A percentile compares a stretch with the other conserved stretches of the same genome.
Evolutionary conservation across 345 rosid genomes (phyloP).

Genomic region (Mangifera indica): DNA sequence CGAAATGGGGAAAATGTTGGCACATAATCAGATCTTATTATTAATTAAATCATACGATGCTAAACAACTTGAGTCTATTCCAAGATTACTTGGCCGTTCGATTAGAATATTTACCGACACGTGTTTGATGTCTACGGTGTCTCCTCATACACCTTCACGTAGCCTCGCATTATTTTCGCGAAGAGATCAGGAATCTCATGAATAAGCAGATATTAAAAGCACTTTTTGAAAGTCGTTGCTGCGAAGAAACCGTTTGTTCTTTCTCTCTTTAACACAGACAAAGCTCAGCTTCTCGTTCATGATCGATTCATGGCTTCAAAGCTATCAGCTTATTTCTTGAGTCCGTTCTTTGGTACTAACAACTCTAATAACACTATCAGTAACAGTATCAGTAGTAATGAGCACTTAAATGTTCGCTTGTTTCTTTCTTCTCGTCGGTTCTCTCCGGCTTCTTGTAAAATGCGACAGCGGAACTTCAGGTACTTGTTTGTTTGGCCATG

Average conservation of each 20-base stretch:
- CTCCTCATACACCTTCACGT: neutral
- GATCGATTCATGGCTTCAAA: constrained; percentile 48
- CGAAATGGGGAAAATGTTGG: neutral
- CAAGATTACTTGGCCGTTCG: neutral
- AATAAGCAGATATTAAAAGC: neutral
- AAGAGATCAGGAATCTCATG: neutral
- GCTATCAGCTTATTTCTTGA: constrained; percentile 52
- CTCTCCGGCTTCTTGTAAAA: constrained; percentile 63
- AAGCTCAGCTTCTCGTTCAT: constrained; percentile 15
- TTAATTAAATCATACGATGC: neutral
- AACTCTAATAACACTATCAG: constrained; percentile 16
- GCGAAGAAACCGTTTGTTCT: no score
- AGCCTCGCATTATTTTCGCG: neutral
- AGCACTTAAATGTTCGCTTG: constrained; percentile 31
- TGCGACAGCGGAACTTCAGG: constrained; percentile 67
- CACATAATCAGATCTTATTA: neutral
- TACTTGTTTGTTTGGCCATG: constrained; percentile 15
- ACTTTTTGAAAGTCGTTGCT: neutral
- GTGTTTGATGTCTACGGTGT: neutral
- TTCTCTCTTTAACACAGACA: neutral
- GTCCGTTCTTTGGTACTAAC: constrained; percentile 39
- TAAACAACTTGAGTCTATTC: neutral
- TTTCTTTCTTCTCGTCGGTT: constrained; percentile 41
- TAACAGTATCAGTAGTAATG: neutral
- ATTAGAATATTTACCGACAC: neutral